phyloP scores from a whole-genome alignment of 352 stramenopile species.

The Phytophthora tubulina region DNA sequence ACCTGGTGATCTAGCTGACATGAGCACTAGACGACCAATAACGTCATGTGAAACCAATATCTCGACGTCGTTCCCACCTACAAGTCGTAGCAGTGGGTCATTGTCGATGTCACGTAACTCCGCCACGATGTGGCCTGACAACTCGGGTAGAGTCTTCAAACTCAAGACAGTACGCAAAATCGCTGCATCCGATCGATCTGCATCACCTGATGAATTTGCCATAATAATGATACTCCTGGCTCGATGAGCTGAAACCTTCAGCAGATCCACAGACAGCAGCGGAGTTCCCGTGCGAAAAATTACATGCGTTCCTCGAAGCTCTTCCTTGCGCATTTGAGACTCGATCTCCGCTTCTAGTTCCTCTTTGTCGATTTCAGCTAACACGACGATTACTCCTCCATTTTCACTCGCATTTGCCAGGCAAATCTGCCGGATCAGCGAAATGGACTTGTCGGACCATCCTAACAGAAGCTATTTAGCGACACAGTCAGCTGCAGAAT shows the following conservation, averaged over 20 bases:
- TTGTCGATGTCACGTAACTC: slow-evolving; percentile 92
- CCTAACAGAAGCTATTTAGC: slow-evolving; percentile 77
- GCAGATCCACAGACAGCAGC: slow-evolving; percentile 80
- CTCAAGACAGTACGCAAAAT: slow-evolving; percentile 83
- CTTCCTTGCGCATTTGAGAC: slow-evolving; percentile 65
- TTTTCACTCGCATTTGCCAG: slow-evolving; percentile 89
- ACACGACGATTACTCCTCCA: slow-evolving; percentile 81
- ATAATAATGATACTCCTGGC: slow-evolving; percentile 88
- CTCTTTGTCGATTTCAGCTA: slow-evolving; percentile 83
- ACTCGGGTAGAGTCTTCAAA: slow-evolving; percentile 78
- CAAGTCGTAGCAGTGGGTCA: slow-evolving; percentile 77
- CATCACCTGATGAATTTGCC: slow-evolving; percentile 71
- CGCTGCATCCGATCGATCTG: slow-evolving; percentile 84
- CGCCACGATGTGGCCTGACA: slow-evolving; percentile 84
- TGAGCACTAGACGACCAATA: slow-evolving; percentile 89
- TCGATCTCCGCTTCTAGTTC: slow-evolving; percentile 75
- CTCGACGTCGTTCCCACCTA: slow-evolving; percentile 82
- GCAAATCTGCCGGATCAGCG: slow-evolving; percentile 87
- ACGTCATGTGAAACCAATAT: slow-evolving; percentile 90
- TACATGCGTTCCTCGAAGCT: slow-evolving; percentile 78
- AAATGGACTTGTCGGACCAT: slow-evolving; percentile 90
- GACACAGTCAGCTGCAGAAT: too few species aligned
- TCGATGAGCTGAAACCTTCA: slow-evolving; percentile 81
- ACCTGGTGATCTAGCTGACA: slow-evolving; percentile 84
- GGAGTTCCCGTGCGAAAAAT: slow-evolving; percentile 87